Conservation (phyloP, 2,329 filamentous ascomycete species). For the Bipolaris zeicola region DNA sequence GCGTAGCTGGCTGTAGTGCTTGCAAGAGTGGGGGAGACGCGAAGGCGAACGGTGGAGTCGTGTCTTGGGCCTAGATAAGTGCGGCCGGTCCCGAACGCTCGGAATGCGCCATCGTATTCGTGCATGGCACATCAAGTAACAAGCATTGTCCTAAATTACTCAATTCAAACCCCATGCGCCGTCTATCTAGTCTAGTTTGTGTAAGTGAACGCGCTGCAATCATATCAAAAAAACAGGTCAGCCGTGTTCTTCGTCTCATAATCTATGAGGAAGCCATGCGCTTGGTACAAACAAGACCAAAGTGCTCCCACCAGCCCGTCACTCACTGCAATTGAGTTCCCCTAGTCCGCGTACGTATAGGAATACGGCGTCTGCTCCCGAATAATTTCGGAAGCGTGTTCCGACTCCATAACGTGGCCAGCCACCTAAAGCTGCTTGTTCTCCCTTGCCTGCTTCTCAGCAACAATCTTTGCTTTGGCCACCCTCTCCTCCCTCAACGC, state of each 20-base stretch:
- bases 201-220: neutral
- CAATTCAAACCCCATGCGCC: no score
- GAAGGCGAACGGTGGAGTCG: constrained; percentile 41
- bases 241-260: neutral
- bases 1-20: constrained; percentile 22
- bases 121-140: neutral
- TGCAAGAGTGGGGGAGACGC: constrained; percentile 47
- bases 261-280: neutral
- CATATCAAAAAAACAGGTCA: neutral
- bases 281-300: neutral
- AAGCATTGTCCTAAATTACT: neutral
- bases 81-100: constrained; percentile 35
- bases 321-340: neutral
- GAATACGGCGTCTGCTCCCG: neutral
- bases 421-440: constrained; percentile 23
- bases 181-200: no score
- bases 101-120: constrained; percentile 9
- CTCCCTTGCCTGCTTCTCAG: constrained; percentile 44
- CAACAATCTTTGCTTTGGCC: constrained; percentile 34
- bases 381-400: neutral
- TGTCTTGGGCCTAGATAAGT: constrained; percentile 12
- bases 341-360: neutral
- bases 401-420: neutral
- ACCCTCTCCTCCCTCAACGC: constrained; percentile 46
- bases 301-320: neutral